Percentiles rank a stretch among this genome's conserved stretches.
Conservation (phyloP, 2,329 filamentous ascomycete genomes). For the Volutella citrinella region DNA sequence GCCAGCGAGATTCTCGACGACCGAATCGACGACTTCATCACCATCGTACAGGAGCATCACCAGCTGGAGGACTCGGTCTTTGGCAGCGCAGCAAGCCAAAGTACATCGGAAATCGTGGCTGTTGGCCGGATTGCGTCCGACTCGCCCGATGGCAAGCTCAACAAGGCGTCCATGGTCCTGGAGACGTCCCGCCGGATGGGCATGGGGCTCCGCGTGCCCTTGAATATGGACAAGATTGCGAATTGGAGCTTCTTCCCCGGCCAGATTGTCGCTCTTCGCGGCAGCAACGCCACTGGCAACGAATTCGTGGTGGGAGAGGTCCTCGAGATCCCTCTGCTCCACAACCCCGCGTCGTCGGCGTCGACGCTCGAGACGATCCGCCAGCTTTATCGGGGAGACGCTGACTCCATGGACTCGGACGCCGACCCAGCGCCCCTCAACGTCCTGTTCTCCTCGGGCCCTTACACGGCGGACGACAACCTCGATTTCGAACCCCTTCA, state of each 20-base stretch:
- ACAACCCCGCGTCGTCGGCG: conserved; percentile 68
- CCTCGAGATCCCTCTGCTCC: conserved; percentile 70
- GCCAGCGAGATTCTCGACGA: conserved; percentile 93
- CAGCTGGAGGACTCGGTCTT: conserved; percentile 76
- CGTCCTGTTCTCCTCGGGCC: conserved; percentile 76
- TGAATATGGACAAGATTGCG: conserved; percentile 69
- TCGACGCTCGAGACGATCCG: conserved; percentile 65
- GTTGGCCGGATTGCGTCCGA: conserved; percentile 92
- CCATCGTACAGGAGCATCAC: conserved; percentile 71
- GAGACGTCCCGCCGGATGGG: conserved; percentile 85
- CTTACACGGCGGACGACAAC: conserved; percentile 90
- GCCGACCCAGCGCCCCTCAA: conserved; percentile 63
- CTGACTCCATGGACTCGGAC: conserved; percentile 58
- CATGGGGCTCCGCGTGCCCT: conserved; percentile 74
- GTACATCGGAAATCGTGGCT: conserved; percentile 81
- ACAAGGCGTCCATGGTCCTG: conserved; percentile 78
- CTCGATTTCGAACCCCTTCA: conserved; percentile 86
- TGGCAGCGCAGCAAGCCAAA: conserved; percentile 81
- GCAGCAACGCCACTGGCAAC: conserved; percentile 81
- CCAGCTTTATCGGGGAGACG: conserved; percentile 62
- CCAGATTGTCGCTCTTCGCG: conserved; percentile 83
- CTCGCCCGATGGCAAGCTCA: conserved; percentile 79
- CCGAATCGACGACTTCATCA: conserved; percentile 84
- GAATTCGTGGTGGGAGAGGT: conserved; percentile 79
- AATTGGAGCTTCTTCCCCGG: conserved; percentile 88